Evolutionary conservation across 352 stramenopile species (phyloP), one percentile per base, ranked within the genome.

Genomic region (Phytophthora crassamura): DNA sequence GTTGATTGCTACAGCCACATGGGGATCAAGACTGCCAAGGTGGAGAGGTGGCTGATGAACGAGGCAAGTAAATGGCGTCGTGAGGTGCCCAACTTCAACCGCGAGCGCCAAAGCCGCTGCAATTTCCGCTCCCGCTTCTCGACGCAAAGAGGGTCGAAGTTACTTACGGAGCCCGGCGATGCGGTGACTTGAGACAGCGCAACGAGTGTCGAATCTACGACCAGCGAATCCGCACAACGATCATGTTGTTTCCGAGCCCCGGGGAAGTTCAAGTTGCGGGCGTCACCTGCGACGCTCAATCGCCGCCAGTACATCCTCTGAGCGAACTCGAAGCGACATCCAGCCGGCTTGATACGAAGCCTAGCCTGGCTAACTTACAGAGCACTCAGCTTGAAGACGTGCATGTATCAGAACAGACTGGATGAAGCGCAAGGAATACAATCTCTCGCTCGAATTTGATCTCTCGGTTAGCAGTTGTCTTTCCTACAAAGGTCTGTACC

Each of bases 1-100:
- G 34, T 41, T 42, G 59, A 55, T 61, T 67, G 59, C 50, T 61
- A 55, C 42, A 46, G 18, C 9, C 10, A 45, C 36, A 22, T 45
- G 14, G n/a, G 25, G 15, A 22, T 33, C 25, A 36, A 41, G 28
- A 22, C 10, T 11, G 5, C 11, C 30, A 38, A 25, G 22, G 22
- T 25, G 22, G 22, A 1, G 22, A 25, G 22, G 22, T 25, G 22
- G 22, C 22, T 25, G 22, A 3, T 25, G 22, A 25, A 25, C 22
- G 22, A 25, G 22, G 22, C 22, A 25, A 25, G 22, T 25, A 25
- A 33, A 18, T 25, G 25, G 4, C 40, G 28, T 20, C 39, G 22
- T 34, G 34, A 7, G 7, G 14, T 38, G 25, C 28, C 11, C 8
- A 66, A 39, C 35, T 62, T 61, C 51, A 55, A 47, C 59, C 14